These are phyloP conservation scores for Inonotus hispidus DNA, from an alignment of 1,284 basidiomycete species.

Conservation along the genomic window DNA sequence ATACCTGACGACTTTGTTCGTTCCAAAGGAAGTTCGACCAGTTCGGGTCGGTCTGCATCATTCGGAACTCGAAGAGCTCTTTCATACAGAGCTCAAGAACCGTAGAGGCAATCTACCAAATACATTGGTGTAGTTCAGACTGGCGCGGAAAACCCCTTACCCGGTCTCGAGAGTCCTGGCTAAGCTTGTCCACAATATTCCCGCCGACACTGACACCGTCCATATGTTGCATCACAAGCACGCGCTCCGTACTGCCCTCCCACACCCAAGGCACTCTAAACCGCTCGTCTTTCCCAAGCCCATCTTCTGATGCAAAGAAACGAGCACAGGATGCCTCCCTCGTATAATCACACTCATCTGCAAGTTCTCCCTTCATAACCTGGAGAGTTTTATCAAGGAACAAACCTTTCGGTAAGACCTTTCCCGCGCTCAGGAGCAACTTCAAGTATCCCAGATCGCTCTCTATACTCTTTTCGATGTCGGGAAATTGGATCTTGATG, in stretches of 20 bases:
- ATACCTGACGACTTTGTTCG: slow-evolving; percentile 45
- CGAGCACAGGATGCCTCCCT: slow-evolving; percentile 78
- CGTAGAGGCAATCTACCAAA: slow-evolving; percentile 69
- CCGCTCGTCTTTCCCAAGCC: slow-evolving; percentile 53
- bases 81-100: slow-evolving; percentile 85
- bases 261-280: slow-evolving; percentile 89
- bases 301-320: slow-evolving; percentile 49
- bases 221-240: slow-evolving; percentile 90
- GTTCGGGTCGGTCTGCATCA: slow-evolving; percentile 99
- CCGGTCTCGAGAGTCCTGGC: slow-evolving; percentile 68
- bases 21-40: slow-evolving; percentile 98
- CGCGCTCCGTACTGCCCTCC: slow-evolving; percentile 72
- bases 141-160: slow-evolving; percentile 35
- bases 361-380: slow-evolving; percentile 88
- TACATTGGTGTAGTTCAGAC: not conserved
- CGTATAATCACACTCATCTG: slow-evolving; percentile 92
- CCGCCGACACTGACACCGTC: slow-evolving; percentile 79
- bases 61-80: slow-evolving; percentile 86
- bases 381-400: slow-evolving; percentile 87
- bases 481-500: slow-evolving; percentile 96
- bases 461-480: slow-evolving; percentile 81
- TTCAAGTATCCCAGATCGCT: slow-evolving; percentile 88
- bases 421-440: slow-evolving; percentile 75
- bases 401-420: slow-evolving; percentile 80
- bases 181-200: slow-evolving; percentile 43